Percentiles rank a stretch among this genome's conserved stretches.
phyloP scores from a whole-genome alignment of 176 grass and related monocot genomes.

The Thinopyrum elongatum region DNA sequence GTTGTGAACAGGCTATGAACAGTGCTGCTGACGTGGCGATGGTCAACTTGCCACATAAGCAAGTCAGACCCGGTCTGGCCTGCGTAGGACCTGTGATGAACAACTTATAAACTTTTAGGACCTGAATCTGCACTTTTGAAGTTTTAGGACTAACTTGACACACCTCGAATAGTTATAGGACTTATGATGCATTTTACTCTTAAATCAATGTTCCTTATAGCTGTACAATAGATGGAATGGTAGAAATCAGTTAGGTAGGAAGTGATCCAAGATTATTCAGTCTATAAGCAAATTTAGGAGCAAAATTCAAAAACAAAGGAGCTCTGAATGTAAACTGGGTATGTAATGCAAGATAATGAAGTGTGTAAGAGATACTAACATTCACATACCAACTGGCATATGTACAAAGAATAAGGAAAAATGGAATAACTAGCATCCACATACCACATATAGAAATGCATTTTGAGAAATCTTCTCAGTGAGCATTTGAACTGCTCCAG shows the following conservation, averaged over 20 bases:
- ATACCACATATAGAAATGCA: constrained; percentile 82
- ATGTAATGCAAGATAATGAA: not conserved
- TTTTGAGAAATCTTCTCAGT: constrained; percentile 86
- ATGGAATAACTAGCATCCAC: constrained; percentile 22
- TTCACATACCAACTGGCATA: constrained; percentile 13
- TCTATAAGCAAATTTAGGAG: not conserved
- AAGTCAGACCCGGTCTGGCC: no score
- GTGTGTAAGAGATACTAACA: constrained; percentile 27
- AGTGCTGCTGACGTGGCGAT: no score
- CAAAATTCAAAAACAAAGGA: not conserved
- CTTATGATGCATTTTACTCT: no score
- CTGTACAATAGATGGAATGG: not conserved
- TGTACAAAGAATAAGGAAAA: constrained; percentile 8
- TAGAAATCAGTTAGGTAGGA: not conserved
- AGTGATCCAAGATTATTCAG: not conserved
- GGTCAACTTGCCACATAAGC: no score
- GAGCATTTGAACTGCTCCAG: constrained; percentile 84
- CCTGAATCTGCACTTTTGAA: no score
- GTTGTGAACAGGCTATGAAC: no score
- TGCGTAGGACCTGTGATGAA: no score
- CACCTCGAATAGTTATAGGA: no score
- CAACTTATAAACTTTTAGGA: no score
- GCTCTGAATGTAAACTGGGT: not conserved
- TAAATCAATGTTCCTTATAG: not conserved
- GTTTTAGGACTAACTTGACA: no score